Evolutionary conservation across 139 green algal species (phyloP).

Genomic region (Eudorina sp.): DNA sequence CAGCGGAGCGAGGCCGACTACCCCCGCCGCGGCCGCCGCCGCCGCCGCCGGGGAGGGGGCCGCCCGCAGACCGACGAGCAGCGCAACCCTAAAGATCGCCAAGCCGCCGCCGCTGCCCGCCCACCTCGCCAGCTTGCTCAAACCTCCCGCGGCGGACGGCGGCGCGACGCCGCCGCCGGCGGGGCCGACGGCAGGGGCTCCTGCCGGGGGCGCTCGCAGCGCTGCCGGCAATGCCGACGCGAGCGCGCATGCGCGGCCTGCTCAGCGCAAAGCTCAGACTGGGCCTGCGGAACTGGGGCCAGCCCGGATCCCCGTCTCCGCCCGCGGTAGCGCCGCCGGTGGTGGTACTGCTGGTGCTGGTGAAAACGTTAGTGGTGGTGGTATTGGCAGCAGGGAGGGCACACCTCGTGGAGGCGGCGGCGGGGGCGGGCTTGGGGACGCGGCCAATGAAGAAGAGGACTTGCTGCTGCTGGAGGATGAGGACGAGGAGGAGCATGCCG

Average conservation of each 20-base stretch:
- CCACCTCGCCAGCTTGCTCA: background rate
- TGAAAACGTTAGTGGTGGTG: too few species aligned
- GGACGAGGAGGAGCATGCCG: background rate
- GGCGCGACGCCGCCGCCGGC: background rate
- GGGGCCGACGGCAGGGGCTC: too few species aligned
- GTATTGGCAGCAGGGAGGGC: background rate
- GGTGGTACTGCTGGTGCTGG: too few species aligned
- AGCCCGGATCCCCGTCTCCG: too few species aligned
- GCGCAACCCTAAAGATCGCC: background rate
- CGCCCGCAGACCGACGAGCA: background rate
- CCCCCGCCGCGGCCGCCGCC: background rate
- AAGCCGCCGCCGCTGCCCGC: slow-evolving; percentile 16
- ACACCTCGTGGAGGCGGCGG: background rate
- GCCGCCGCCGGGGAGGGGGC: background rate
- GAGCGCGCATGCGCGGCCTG: too few species aligned
- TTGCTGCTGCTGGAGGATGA: background rate
- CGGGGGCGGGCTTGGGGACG: background rate
- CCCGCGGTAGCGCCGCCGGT: too few species aligned
- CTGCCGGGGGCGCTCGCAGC: too few species aligned
- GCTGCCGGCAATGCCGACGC: too few species aligned
- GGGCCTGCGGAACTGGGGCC: too few species aligned
- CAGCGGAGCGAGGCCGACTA: background rate
- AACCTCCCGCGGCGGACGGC: background rate
- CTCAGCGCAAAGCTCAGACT: too few species aligned
- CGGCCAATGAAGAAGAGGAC: too few species aligned